Evolutionary conservation across 495 filamentous ascomycete genomes (phyloP), one percentile per base, ranked within the genome.

Genomic region (Daldinia childiae): DNA sequence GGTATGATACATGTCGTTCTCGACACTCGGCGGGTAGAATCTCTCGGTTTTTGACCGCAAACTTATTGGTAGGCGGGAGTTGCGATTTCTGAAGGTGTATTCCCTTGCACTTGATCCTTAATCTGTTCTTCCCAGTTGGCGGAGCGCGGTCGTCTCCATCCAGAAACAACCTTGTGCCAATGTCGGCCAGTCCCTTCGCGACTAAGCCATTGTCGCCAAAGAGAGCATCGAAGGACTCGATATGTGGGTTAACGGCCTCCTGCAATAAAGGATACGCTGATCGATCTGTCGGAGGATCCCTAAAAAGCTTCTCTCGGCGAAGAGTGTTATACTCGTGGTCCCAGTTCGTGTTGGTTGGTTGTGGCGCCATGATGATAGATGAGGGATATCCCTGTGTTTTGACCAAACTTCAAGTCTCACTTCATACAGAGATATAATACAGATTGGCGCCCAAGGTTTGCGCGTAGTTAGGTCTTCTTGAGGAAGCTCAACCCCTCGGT

Each of bases 221-320:
- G 41, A 97, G 82, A n/a, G 92, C 90, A 84, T 99, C 97, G 88
- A 98, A 98, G 8, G 95, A 95, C 69, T 97, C 89, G 76, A 97
- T 89, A 78, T 99, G 95, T 34, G 95, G 95, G 64, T 90, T 85
- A 66, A 97, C 88, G 2, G 95, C 92, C 43, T 87, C 88, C 54
- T 92, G 90, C 51, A 99, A 86, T 12, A 92, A 87, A 3, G 95
- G 95, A 77, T 95, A 98, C 58, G 95, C 93, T 14, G 93, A 91
- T 54, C 87, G 89, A 74, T 98, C 93, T 74, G 87, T 90, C 1
- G 95, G 94, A 2, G 95, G 95, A 68, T 94, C 88, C 72, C 87
- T 86, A 77, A 98, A 99, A 15, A 98, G 91, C 24, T 90, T 87
- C 76, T 98, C 91, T 71, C 95, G 89, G 54, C 91, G 88, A 58